These are phyloP conservation scores for Tuctoria greenei DNA, from an alignment of 176 grass and related monocot genomes.

Conservation along the genomic window DNA sequence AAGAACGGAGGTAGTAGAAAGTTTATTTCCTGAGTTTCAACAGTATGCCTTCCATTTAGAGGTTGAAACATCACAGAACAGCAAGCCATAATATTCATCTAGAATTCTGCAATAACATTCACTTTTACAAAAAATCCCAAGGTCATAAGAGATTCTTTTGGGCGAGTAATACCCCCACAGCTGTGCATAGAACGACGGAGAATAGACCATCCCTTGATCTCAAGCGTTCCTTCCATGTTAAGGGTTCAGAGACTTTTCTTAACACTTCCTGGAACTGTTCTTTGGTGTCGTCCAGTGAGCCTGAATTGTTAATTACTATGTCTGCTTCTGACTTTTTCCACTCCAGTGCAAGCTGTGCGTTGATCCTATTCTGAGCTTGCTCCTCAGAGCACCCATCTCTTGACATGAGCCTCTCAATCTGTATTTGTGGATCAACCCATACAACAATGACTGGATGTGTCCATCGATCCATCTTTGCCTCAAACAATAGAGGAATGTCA, in stretches of 20 bases:
- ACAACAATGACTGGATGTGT: constrained; percentile 73
- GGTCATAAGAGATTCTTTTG: constrained; percentile 61
- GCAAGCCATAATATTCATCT: neutral
- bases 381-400: constrained; percentile 72
- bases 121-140: neutral
- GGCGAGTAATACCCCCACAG: constrained; percentile 54
- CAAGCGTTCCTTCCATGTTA: constrained; percentile 68
- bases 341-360: constrained; percentile 63
- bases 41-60: neutral
- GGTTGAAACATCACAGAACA: neutral
- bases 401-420: constrained; percentile 70
- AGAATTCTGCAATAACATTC: neutral
- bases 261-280: constrained; percentile 57
- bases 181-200: constrained; percentile 51
- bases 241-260: constrained; percentile 48
- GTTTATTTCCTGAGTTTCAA: neutral
- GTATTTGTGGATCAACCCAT: constrained; percentile 75
- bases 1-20: too few species aligned
- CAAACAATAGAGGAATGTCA: constrained; percentile 81
- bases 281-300: constrained; percentile 62
- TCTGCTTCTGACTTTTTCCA: constrained; percentile 71
- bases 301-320: constrained; percentile 83
- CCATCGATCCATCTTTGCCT: constrained; percentile 81
- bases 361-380: constrained; percentile 65
- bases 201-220: constrained; percentile 65